Evolutionary conservation across 1,284 basidiomycete species (phyloP).

Genomic region (Grifola frondosa): DNA sequence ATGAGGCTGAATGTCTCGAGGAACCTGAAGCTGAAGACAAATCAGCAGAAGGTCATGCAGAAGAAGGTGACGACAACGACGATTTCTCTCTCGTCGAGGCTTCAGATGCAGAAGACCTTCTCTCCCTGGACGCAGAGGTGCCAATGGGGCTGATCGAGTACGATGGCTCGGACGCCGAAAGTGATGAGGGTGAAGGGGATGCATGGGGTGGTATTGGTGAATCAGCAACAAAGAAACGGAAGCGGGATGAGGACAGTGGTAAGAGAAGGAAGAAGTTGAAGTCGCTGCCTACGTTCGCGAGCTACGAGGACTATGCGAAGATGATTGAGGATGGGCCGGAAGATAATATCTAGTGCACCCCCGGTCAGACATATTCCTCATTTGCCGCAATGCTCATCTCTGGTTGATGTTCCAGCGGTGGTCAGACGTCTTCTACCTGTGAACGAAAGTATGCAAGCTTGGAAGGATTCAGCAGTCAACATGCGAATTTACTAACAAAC

Average conservation of each 20-base stretch:
- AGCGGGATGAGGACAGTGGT: conserved; percentile 42
- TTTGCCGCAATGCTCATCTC: too few species aligned
- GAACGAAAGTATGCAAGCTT: too few species aligned
- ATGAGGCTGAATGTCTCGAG: conserved; percentile 24
- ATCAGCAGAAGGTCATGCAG: conserved; percentile 24
- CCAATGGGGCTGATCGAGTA: conserved; percentile 60
- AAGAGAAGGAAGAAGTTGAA: conserved; percentile 68
- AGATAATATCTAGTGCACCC: conserved; percentile 55
- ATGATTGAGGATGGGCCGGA: conserved; percentile 86
- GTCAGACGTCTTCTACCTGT: too few species aligned
- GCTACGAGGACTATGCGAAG: conserved; percentile 93
- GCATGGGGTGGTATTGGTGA: conserved; percentile 53
- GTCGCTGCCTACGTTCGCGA: conserved; percentile 85
- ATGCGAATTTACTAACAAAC: too few species aligned
- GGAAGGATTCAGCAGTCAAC: too few species aligned
- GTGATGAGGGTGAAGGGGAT: conserved; percentile 46
- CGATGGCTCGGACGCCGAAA: conserved; percentile 46
- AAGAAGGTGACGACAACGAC: conserved; percentile 39
- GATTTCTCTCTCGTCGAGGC: conserved; percentile 58
- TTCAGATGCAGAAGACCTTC: conserved; percentile 67
- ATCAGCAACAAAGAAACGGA: conserved; percentile 51
- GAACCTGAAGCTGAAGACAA: conserved; percentile 32
- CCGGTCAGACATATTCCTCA: not conserved
- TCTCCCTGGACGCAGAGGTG: conserved; percentile 55
- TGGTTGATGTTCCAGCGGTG: too few species aligned